These are phyloP conservation scores for Thecaphora frezii DNA, from an alignment of 1,284 basidiomycete genomes.

Conservation along the genomic window DNA sequence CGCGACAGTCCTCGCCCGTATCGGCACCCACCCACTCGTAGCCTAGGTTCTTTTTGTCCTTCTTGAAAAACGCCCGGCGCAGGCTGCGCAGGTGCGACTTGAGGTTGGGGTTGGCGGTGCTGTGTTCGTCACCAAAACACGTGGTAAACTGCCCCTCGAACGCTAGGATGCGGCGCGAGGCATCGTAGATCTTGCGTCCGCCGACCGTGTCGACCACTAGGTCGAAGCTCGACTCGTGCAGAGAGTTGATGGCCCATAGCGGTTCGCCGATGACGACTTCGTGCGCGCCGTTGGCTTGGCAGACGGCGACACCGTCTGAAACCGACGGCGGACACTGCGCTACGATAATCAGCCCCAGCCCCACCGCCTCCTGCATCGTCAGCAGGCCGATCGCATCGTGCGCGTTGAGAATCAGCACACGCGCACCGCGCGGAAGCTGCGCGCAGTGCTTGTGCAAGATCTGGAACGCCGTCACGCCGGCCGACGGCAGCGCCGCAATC, in stretches of 20 bases:
- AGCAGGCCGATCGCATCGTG: constrained; percentile 61
- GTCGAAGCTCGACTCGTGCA: constrained; percentile 60
- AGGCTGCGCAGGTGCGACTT: constrained; percentile 57
- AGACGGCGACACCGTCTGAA: constrained; percentile 56
- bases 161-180: constrained; percentile 59
- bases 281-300: constrained; percentile 59
- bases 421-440: constrained; percentile 54
- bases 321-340: constrained; percentile 59
- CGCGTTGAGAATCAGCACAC: constrained; percentile 61
- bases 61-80: constrained; percentile 60
- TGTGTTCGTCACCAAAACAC: constrained; percentile 58
- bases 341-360: constrained; percentile 60
- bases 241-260: constrained; percentile 59
- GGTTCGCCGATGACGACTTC: constrained; percentile 61
- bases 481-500: constrained; percentile 60
- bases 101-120: constrained; percentile 51
- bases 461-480: constrained; percentile 60
- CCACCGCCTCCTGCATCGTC: constrained; percentile 59
- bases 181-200: constrained; percentile 59
- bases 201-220: constrained; percentile 58
- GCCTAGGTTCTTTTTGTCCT: constrained; percentile 59
- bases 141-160: constrained; percentile 58
- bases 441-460: constrained; percentile 59
- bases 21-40: constrained; percentile 59
- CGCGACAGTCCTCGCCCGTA: constrained; percentile 43